These are phyloP conservation scores for Botrytis paeoniae DNA, from an alignment of 2,329 filamentous ascomycete species.

Conservation along the genomic window DNA sequence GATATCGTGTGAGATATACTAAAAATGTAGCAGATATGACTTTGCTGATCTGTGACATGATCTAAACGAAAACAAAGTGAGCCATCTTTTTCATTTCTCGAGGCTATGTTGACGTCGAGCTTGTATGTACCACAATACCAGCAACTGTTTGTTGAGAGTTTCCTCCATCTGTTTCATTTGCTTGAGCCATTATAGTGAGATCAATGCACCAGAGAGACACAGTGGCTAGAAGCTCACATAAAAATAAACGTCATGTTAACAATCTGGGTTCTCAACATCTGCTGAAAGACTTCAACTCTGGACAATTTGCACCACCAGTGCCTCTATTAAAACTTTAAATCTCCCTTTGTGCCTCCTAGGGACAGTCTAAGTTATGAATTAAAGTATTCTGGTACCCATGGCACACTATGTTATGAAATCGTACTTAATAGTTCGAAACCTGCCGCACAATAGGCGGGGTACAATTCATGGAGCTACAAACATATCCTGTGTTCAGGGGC, in stretches of 20 bases:
- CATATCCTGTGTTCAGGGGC: not conserved
- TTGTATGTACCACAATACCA: not conserved
- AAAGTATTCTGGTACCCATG: not conserved
- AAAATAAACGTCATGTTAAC: not conserved
- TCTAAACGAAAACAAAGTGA: not conserved
- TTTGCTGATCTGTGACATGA: not conserved
- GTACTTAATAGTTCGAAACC: not conserved
- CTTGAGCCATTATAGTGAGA: not conserved
- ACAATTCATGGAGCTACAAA: not conserved
- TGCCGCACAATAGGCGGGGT: not conserved
- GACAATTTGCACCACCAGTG: not conserved
- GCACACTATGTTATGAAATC: not conserved
- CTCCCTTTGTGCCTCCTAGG: not conserved
- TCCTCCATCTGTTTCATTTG: not conserved
- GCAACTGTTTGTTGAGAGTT: not conserved
- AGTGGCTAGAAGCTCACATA: not conserved
- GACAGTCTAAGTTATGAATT: not conserved
- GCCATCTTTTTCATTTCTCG: not conserved
- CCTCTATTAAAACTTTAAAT: not conserved
- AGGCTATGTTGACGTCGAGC: not conserved
- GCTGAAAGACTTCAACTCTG: not conserved
- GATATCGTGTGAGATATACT: not conserved
- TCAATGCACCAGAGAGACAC: not conserved
- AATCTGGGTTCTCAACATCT: not conserved
- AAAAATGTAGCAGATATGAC: not conserved